These are phyloP conservation scores for Blastobotrys raffinosifermentans DNA, from an alignment of 1,139 yeast genomes.

Conservation along the genomic window DNA sequence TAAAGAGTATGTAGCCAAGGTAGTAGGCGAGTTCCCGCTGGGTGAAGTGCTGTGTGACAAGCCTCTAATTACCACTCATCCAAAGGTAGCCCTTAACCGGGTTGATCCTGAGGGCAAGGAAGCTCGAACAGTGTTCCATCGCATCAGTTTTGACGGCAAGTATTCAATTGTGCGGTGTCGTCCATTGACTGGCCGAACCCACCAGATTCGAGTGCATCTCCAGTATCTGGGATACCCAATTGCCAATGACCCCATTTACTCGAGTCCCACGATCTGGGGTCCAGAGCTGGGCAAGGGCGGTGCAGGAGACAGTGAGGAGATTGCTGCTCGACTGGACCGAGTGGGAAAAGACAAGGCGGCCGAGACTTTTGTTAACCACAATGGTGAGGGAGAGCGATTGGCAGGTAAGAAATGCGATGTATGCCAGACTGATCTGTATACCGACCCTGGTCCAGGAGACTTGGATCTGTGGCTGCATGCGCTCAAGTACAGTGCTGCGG, in stretches of 20 bases:
- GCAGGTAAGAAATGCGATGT: slow-evolving; percentile 53
- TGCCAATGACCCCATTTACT: slow-evolving; percentile 88
- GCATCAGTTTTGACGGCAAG: slow-evolving; percentile 56
- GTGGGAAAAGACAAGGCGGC: slow-evolving; percentile 68
- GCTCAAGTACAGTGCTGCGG: slow-evolving; percentile 54
- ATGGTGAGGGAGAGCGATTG: slow-evolving; percentile 49
- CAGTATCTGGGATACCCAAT: slow-evolving; percentile 86
- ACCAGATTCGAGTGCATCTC: slow-evolving; percentile 88
- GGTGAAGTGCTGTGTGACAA: slow-evolving; percentile 52
- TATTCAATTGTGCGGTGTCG: slow-evolving; percentile 73
- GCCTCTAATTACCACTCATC: slow-evolving; percentile 69
- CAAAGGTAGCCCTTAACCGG: slow-evolving; percentile 70
- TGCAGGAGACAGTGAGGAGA: slow-evolving; percentile 42
- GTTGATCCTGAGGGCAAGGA: slow-evolving; percentile 67
- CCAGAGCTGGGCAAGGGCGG: slow-evolving; percentile 49
- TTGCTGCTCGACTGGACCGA: slow-evolving; percentile 46
- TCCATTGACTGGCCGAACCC: slow-evolving; percentile 91
- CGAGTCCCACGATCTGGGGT: slow-evolving; percentile 70
- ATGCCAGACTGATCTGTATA: slow-evolving; percentile 68
- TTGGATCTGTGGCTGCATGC: slow-evolving; percentile 90
- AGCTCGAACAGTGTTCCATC: slow-evolving; percentile 42
- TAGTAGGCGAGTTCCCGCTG: slow-evolving; percentile 74
- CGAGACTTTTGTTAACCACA: slow-evolving; percentile 38
- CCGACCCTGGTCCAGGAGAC: slow-evolving; percentile 87
- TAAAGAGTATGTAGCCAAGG: slow-evolving; percentile 84